These are phyloP conservation scores for Dactylellina cionopaga DNA, from an alignment of 2,329 filamentous ascomycete genomes.

Conservation along the genomic window DNA sequence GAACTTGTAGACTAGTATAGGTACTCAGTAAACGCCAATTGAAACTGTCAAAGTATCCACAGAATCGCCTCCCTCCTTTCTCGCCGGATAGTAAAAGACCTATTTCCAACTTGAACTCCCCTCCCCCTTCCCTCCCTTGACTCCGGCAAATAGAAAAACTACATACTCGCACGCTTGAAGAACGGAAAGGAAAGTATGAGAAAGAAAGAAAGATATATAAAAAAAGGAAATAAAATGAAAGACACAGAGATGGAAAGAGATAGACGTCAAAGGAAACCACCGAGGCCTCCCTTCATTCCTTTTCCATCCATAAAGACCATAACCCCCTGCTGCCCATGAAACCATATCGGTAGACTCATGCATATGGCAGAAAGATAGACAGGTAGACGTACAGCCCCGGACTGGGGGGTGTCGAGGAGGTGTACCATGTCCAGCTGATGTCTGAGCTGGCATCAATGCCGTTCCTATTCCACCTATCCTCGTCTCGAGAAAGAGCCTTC, in stretches of 20 bases:
- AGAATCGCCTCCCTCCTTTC: not conserved
- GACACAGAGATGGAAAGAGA: not conserved
- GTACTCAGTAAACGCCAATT: conserved; percentile 20
- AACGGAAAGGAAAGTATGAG: not conserved
- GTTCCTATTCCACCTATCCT: not conserved
- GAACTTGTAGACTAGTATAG: not conserved
- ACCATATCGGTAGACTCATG: conserved; percentile 1
- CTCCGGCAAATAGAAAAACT: not conserved
- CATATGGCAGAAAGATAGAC: conserved; percentile 3
- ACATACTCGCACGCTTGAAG: not conserved
- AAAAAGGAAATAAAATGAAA: conserved; percentile 7
- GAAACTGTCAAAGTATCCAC: conserved; percentile 29
- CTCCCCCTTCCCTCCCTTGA: not conserved
- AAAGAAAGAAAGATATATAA: conserved; percentile 2
- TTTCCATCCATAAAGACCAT: not conserved
- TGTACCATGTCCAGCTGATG: conserved; percentile 28
- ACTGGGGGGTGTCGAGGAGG: not conserved
- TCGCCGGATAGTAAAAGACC: not conserved
- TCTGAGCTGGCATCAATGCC: conserved; percentile 35
- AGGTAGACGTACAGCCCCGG: too few relatives aligned
- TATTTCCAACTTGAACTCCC: not conserved
- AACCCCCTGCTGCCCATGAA: conserved; percentile 34
- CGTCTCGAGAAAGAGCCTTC: conserved; percentile 12
- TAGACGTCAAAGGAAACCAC: not conserved
- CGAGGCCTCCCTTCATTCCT: not conserved